Base-by-base conservation (phyloP, 345 rosid genomes). In the Eucalyptus sideroxylon region DNA sequence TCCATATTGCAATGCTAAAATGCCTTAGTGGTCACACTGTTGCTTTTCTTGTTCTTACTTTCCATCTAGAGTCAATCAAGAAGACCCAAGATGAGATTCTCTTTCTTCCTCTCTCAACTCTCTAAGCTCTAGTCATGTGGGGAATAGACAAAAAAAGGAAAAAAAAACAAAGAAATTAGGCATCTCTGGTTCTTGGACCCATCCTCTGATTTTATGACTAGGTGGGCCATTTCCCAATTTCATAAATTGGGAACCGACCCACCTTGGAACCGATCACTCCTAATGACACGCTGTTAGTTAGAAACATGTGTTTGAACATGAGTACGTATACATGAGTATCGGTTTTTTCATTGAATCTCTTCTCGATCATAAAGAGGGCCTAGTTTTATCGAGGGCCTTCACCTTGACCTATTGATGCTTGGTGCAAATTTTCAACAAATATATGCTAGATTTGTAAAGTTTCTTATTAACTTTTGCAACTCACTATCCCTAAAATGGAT, bases 251-350 rank as follows among this genome's bases (percentile, higher is more conserved):
- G 62, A 56, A 56, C 3, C 13, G 0, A 56, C 12, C 13, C 13
- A 56, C 30, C 14, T 24, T 56, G 0, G 12, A 56, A 56, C 62
- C 30, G 13, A 56, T 56, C 62, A 23, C 27, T 5, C 3, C 6
- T 56, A 0, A 56, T 4, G 62, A 56, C 30, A 56, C 30, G 1
- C 2, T 56, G 4, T 24, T 9, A 9, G 0, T 23, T 56, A 23
- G 2, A 11, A 23, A 23, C 62, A 56, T 56, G 27, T 9, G 3
- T 56, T 56, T 23, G 30, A 23, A 56, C 30, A 24, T 56, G 30
- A 24, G 3, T 56, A 24, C 3, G 0, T 24, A 56, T 5, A 56
- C 62, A 56, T 56, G 13, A 9, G 62, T 56, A 24, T 10, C 1
- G 0, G 30, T 10, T 24, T 24, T 56, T 56, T 56, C 16, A 27